Conservation (phyloP, 352 stramenopile genomes). For the Saprolegnia diclina region DNA sequence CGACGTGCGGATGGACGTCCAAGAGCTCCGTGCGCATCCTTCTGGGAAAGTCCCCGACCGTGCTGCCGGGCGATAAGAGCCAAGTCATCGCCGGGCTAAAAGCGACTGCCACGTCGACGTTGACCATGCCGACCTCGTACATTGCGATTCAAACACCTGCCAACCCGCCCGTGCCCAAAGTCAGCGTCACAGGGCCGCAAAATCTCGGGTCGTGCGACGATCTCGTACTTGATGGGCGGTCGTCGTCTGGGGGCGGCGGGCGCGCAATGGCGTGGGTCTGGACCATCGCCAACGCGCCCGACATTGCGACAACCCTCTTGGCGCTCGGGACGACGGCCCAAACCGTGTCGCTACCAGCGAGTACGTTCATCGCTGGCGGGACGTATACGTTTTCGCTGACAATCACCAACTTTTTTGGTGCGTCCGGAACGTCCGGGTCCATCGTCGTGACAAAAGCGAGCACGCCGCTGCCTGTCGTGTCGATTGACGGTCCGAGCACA, state of each 20-base stretch:
- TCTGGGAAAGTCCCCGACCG: constrained; percentile 37
- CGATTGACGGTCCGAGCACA: constrained; percentile 41
- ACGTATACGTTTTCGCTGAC: constrained; percentile 41
- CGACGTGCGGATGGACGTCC: constrained; percentile 45
- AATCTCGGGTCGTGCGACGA: constrained; percentile 57
- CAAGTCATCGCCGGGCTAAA: constrained; percentile 43
- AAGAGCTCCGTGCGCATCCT: constrained; percentile 38
- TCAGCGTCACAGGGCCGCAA: constrained; percentile 40
- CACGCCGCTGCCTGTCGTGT: constrained; percentile 49
- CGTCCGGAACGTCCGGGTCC: constrained; percentile 37
- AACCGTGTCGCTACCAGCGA: constrained; percentile 34
- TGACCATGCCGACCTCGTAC: constrained; percentile 36
- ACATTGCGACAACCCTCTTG: background rate
- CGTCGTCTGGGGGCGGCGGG: constrained; percentile 47
- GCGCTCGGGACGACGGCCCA: background rate
- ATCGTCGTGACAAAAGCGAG: constrained; percentile 46
- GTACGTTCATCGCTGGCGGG: constrained; percentile 31
- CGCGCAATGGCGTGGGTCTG: constrained; percentile 51
- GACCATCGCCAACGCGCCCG: constrained; percentile 32
- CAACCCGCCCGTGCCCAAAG: constrained; percentile 39
- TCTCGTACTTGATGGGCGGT: constrained; percentile 47
- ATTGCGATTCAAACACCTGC: constrained; percentile 36
- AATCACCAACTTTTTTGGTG: constrained; percentile 49
- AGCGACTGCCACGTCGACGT: constrained; percentile 41
- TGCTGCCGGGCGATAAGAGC: constrained; percentile 38